Base-by-base conservation (phyloP, 2,329 filamentous ascomycete species). In the Metarhizium album region DNA sequence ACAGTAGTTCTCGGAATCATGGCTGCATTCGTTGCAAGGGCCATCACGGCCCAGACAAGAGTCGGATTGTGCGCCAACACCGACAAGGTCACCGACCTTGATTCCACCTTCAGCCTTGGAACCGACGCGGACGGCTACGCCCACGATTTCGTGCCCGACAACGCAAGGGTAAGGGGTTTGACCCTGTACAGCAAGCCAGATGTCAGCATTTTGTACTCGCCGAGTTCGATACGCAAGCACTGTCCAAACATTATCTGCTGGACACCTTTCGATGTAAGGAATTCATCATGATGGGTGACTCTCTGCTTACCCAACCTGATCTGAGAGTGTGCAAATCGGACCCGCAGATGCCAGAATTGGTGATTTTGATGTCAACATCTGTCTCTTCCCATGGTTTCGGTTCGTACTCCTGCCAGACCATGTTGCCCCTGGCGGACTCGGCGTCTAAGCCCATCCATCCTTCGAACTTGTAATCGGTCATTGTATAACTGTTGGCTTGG, bases 71-170 rank as follows among this genome's bases (percentile, higher is more conserved):
- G 81, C 79, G 49, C 82, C 82, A 9, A 84, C 74, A 40, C 79
- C 78, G 24, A 84, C 80, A 31, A 82, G 72, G 59, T 85, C 80
- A 43, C 84, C 83, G 31, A 83, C 59, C 48, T 76, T 71, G 64
- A 86, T 73, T 35, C 67, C 61, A 27, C 62, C 59, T 20, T 64
- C 67, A 13, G 72, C 72, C 45, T 72, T 60, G 23, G 66, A 66
- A 33, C 79, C 80, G 37, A 82, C 69, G 27, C 75, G 74, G 23
- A 78, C 73, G 6, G 74, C 76, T 6, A 67, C 73, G 29, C 82
- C 82, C 52, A 84, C 74, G 31, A 85, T 84, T 58, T 86, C 82
- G 62, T 85, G 82, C 46, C 82, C 82, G 23, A 82, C 78, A 42
- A 77, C 76, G 61, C 73, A 72, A 35, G 73, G 72, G 65, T 64